Evolutionary conservation across 2,329 filamentous ascomycete genomes (phyloP).

Genomic region (Fusarium coicis): DNA sequence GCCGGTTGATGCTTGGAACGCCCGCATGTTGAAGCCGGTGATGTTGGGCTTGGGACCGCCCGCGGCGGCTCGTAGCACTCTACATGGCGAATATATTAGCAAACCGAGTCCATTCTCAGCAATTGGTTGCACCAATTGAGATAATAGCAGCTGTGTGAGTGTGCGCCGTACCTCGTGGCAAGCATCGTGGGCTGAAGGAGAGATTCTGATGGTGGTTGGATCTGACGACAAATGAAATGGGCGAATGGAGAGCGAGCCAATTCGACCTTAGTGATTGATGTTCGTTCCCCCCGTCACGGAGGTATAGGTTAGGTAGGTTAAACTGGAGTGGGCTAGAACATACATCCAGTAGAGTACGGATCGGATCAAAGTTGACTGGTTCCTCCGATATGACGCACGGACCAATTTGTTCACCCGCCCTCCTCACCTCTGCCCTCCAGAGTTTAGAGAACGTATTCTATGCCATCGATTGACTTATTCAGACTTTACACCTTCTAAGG

Average conservation of each 20-base stretch:
- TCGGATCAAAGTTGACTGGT: conserved; percentile 42
- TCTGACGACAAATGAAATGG: conserved; percentile 46
- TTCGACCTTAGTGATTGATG: conserved; percentile 39
- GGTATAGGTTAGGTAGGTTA: background rate
- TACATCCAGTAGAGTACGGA: background rate
- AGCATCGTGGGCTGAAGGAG: conserved; percentile 49
- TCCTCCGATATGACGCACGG: conserved; percentile 38
- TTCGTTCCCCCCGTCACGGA: conserved; percentile 12
- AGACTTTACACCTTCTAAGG: conserved; percentile 15
- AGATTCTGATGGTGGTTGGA: conserved; percentile 41
- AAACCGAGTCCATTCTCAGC: background rate
- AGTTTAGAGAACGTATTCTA: conserved; percentile 20
- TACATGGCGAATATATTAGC: conserved; percentile 39
- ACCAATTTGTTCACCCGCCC: conserved; percentile 28
- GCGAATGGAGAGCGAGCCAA: conserved; percentile 47
- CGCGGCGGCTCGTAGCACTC: conserved; percentile 62
- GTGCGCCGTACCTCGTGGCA: conserved; percentile 51
- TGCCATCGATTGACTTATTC: conserved; percentile 24
- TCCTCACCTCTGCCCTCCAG: conserved; percentile 34
- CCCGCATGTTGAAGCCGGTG: conserved; percentile 91
- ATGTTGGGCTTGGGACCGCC: conserved; percentile 74
- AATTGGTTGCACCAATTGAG: conserved; percentile 16
- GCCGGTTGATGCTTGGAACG: conserved; percentile 78
- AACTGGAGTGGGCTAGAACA: conserved; percentile 8
- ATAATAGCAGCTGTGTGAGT: background rate